Percentiles rank a stretch among this genome's conserved stretches.
These are phyloP conservation scores for Sporisorium scitamineum DNA, from an alignment of 1,284 basidiomycete genomes.

Conservation along the genomic window DNA sequence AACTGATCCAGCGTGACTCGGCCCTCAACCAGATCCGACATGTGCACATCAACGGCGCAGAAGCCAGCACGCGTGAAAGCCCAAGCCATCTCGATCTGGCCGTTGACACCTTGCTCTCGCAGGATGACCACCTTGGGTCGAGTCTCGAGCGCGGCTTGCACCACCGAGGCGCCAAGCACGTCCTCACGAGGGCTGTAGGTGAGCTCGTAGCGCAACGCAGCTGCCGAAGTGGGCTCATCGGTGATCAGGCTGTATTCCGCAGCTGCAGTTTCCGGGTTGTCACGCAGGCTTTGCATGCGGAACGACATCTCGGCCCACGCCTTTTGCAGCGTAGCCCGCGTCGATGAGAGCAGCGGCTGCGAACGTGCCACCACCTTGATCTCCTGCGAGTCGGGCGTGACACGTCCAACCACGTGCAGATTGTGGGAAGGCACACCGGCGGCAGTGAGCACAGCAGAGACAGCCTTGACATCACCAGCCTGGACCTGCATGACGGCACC, in stretches of 20 bases:
- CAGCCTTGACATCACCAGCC: slow-evolving; percentile 74
- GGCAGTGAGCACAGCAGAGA: slow-evolving; percentile 77
- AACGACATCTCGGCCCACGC: slow-evolving; percentile 95
- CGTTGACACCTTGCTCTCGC: slow-evolving; percentile 98
- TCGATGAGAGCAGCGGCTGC: slow-evolving; percentile 42
- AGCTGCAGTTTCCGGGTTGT: slow-evolving; percentile 81
- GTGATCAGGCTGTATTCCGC: slow-evolving; percentile 86
- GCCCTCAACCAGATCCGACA: slow-evolving; percentile 92
- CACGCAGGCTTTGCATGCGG: slow-evolving; percentile 88
- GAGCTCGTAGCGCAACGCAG: slow-evolving; percentile 70
- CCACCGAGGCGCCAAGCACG: slow-evolving; percentile 35
- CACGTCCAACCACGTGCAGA: slow-evolving; percentile 80
- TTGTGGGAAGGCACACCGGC: slow-evolving; percentile 80
- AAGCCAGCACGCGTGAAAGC: slow-evolving; percentile 93
- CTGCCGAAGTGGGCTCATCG: slow-evolving; percentile 53
- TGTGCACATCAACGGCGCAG: slow-evolving; percentile 94
- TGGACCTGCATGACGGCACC: slow-evolving; percentile 91
- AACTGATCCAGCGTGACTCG: slow-evolving; percentile 77
- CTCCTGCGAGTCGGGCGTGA: slow-evolving; percentile 74
- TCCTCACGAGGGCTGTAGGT: slow-evolving; percentile 62
- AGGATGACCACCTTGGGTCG: slow-evolving; percentile 93
- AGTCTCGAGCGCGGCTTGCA: slow-evolving; percentile 55
- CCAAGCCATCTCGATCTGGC: slow-evolving; percentile 99
- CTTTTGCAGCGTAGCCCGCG: slow-evolving; percentile 80
- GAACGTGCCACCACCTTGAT: slow-evolving; percentile 71